Conservation (phyloP, 345 rosid genomes). For the Orychophragmus violaceus region DNA sequence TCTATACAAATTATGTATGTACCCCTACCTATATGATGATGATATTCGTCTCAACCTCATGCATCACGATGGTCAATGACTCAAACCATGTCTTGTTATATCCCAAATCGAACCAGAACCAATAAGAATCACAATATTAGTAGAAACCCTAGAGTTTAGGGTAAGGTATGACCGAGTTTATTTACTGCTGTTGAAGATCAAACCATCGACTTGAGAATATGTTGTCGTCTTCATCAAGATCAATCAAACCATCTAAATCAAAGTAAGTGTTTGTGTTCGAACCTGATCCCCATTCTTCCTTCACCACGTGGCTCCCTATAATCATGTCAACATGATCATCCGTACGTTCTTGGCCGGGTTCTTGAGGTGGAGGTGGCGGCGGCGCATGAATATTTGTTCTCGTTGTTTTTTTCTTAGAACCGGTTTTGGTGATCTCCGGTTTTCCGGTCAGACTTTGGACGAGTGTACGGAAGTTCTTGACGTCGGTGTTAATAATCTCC, state of each 20-base stretch:
- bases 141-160: not conserved
- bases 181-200: constrained; percentile 6
- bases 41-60: not conserved
- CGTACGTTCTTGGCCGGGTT: not conserved
- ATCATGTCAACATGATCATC: constrained; percentile 9
- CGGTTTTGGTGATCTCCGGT: constrained; percentile 33
- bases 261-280: constrained; percentile 29
- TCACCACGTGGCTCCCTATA: constrained; percentile 13
- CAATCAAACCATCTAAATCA: constrained; percentile 25
- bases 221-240: constrained; percentile 20
- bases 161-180: not conserved
- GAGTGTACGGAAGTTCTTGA: constrained; percentile 67
- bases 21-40: constrained; percentile 7
- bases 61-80: not conserved
- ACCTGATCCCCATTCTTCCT: constrained; percentile 34
- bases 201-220: constrained; percentile 34
- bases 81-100: not conserved
- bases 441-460: constrained; percentile 91
- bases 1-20: not conserved
- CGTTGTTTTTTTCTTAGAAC: constrained; percentile 5
- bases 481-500: constrained; percentile 90
- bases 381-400: not conserved
- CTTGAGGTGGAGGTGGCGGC: constrained; percentile 3
- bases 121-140: not conserved
- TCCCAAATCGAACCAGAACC: not conserved